A percentile compares a stretch with the other conserved stretches of the same genome.
These are phyloP conservation scores for Marvania coccoides DNA, from an alignment of 139 green algal species.

Conservation along the genomic window DNA sequence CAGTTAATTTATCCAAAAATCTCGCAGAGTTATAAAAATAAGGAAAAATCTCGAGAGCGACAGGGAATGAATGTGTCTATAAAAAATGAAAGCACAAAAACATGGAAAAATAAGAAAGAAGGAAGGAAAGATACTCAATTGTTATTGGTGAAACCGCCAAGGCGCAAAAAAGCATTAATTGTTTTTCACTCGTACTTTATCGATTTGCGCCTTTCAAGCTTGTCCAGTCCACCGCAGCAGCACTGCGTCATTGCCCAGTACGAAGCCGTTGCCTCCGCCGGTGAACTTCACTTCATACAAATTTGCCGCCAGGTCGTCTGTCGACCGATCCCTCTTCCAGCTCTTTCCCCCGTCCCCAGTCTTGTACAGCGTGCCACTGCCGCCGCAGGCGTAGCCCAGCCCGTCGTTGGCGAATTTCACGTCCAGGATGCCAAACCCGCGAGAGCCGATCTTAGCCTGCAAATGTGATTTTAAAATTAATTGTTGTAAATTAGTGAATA, in stretches of 20 bases:
- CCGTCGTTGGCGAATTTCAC: conserved; percentile 62
- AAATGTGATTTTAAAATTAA: too few relatives aligned
- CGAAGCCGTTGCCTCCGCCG: conserved; percentile 65
- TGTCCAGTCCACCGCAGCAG: conserved; percentile 69
- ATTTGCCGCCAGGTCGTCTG: conserved; percentile 89
- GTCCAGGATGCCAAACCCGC: conserved; percentile 97
- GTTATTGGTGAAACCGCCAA: too few relatives aligned
- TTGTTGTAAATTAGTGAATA: too few relatives aligned
- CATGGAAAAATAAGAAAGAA: background rate
- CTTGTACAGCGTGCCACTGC: conserved; percentile 88
- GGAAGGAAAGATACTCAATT: background rate
- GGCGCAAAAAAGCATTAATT: background rate
- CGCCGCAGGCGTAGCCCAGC: conserved; percentile 81
- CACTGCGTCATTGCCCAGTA: conserved; percentile 92
- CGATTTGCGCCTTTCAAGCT: too few relatives aligned
- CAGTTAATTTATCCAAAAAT: background rate
- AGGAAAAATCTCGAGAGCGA: background rate
- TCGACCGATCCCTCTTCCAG: conserved; percentile 83
- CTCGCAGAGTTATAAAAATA: background rate
- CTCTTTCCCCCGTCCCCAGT: conserved; percentile 80
- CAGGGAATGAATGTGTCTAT: background rate
- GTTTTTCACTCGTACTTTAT: background rate
- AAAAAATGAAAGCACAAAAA: background rate
- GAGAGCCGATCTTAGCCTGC: conserved; percentile 66
- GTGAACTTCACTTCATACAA: conserved; percentile 92